Base-by-base conservation (phyloP, 208 protist genomes). In the Acanthamoeba lenticulata region DNA sequence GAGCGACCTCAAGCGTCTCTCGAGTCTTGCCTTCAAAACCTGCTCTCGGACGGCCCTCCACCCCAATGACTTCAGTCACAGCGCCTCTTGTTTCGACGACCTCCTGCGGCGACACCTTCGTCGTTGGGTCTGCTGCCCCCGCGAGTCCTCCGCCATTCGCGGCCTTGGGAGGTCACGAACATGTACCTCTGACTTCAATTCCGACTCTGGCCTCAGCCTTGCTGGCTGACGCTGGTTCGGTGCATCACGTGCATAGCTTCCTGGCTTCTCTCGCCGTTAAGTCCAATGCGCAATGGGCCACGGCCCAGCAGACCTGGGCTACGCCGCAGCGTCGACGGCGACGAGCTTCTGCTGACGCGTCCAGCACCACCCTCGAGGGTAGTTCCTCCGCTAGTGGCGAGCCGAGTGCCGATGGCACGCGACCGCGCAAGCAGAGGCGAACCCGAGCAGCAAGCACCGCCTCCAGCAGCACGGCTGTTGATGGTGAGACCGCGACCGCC, bases 191-290 rank as follows among this genome's bases (percentile, higher is more conserved):
- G 27, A 83, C 72, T 13, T 83, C 72, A 34, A 83, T 83, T 83
- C 72, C 72, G 15, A 83, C 72, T 9, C 72, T 83, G 34, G 72
- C 72, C 17, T 83, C 72, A 21, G 72, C 72, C 27, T n/a, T 83
- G 36, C 72, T 44, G 15, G 72, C 72, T 49, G 72, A 44, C 2
- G 34, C 72, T 7, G 42, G 36, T 5, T 55, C 72, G 38, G 19
- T 55, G 42, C 65, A 77, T 32, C 72, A 83, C 72, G 29, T 83
- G 3, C 72, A 83, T 40, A 36, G 40, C 72, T 83, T 83, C 72
- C 42, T 83, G 38, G 72, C 72, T 17, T 83, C 72, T 13, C 72
- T 83, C 27, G 72, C 72, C 27, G 27, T 55, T 24, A 83, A 83
- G 72, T 0, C 42, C 72, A 9, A 17, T 13, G 24, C 55, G 55